Conservation (phyloP, 2,329 filamentous ascomycete genomes). For the Beauveria sp. region DNA sequence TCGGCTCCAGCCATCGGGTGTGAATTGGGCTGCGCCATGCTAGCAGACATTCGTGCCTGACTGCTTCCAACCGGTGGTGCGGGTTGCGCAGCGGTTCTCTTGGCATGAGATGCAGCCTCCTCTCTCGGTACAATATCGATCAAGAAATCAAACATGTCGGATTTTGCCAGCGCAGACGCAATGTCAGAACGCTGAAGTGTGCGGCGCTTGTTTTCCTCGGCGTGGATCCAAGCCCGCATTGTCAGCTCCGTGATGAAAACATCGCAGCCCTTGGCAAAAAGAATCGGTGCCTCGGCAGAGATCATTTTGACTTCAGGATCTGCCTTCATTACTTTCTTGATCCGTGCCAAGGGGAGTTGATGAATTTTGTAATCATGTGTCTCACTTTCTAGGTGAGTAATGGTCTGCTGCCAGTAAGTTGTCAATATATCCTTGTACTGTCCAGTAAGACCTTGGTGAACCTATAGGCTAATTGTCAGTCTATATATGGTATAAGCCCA, state of each 20-base stretch:
- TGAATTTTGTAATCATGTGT: conserved; percentile 98
- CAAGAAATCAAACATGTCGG: conserved; percentile 99
- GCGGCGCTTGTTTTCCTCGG: conserved; percentile 95
- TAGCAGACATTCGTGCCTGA: conserved; percentile 42
- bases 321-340: conserved; percentile 99
- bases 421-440: conserved; percentile 96
- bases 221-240: conserved; percentile 99
- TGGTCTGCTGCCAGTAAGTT: conserved; percentile 98
- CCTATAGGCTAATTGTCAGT: conserved; percentile 40
- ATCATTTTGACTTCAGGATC: conserved; percentile 99
- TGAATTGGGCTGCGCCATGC: conserved; percentile 43
- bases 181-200: conserved; percentile 95
- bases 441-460: conserved; percentile 88
- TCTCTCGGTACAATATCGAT: conserved; percentile 98
- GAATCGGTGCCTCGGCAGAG: conserved; percentile 91
- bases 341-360: conserved; percentile 90
- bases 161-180: conserved; percentile 89
- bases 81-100: conserved; percentile 56
- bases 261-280: conserved; percentile 97
- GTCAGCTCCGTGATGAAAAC: conserved; percentile 99
- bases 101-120: conserved; percentile 79
- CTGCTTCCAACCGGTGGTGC: conserved; percentile 38
- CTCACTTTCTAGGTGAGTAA: conserved; percentile 89
- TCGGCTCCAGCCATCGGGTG: conserved; percentile 53
- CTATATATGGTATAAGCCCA: not conserved